Evolutionary conservation across 768 basidiomycete species (phyloP), one percentile per base, ranked within the genome.

Genomic region (Boletus speciosus): DNA sequence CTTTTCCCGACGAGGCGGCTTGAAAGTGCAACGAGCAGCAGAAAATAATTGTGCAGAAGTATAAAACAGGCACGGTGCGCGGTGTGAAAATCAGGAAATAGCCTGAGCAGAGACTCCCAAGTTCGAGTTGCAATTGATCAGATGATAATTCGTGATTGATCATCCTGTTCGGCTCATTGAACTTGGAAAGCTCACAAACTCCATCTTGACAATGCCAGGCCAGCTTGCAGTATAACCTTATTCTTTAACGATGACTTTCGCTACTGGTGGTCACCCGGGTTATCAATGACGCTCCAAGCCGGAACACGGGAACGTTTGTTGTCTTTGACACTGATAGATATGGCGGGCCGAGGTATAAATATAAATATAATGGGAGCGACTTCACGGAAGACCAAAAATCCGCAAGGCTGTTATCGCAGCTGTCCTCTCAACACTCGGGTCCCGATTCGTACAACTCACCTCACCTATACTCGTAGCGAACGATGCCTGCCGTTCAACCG

Each of bases 401-500:
- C 19, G 16, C 10, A 19, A n/a, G 32, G 29, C 1, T 27, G 29
- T 27, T 39, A 25, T 39, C 47, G 23, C 35, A 48, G 6, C 40
- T 12, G 2, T 5, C 31, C 16, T 9, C 7, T 2, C 31, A 3
- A n/a, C 16, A 23, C 16, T 46, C 21, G 12, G 19, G 6, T 32
- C 7, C 19, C 32, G 45, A 21, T 15, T 15, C 45, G 3, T 10
- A 32, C 19, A 10, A 34, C 45, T 23, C 21, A 23, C 19, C 21
- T 23, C 21, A 21, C 9, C 14, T 27, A 27, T 27, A 45, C 8
- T 29, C 29, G n/a, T 14, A 45, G 10, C 34, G 29, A n/a, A 36
- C 46, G 16, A 69, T 69, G 68, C 63, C 68, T 5, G 23, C 57
- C 23, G 49, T 71, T 16, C 58, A 60, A 23, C 60, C 63, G 4